Evolutionary conservation across 2,329 filamentous ascomycete genomes (phyloP).

Genomic region (Cercospora sp.): DNA sequence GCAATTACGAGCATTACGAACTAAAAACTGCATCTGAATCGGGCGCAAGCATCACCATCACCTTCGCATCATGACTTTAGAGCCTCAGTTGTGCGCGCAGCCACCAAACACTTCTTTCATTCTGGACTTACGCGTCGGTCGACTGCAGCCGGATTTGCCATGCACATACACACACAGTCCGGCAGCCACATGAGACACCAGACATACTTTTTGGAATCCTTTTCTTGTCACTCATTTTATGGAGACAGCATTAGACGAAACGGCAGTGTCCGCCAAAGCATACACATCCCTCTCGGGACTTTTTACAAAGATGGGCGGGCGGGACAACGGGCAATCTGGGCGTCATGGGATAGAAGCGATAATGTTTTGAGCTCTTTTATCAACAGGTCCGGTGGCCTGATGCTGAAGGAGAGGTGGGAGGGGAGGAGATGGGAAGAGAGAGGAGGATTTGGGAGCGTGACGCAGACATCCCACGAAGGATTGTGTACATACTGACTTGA

Average conservation of each 20-base stretch:
- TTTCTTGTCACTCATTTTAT: constrained; percentile 6
- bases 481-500: constrained; percentile 5
- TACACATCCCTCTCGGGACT: background rate
- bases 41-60: constrained; percentile 4
- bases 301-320: constrained; percentile 4
- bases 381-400: constrained; percentile 2
- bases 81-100: constrained; percentile 11
- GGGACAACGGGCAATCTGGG: constrained; percentile 1
- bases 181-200: background rate
- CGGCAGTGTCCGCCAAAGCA: constrained; percentile 1
- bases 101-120: constrained; percentile 3
- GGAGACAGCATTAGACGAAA: constrained; percentile 10
- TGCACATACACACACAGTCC: background rate
- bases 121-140: background rate
- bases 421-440: background rate
- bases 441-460: background rate
- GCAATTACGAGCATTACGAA: constrained; percentile 15
- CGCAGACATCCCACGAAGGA: background rate
- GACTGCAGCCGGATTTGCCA: background rate
- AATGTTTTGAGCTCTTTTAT: constrained; percentile 6
- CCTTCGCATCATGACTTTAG: constrained; percentile 12
- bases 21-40: constrained; percentile 15
- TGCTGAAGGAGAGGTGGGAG: constrained; percentile 6
- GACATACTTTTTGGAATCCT: background rate
- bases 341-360: constrained; percentile 4